These are phyloP conservation scores for Rhizoclosmatium globosum DNA, from an alignment of 192 early-diverging fungal species.

Conservation along the genomic window DNA sequence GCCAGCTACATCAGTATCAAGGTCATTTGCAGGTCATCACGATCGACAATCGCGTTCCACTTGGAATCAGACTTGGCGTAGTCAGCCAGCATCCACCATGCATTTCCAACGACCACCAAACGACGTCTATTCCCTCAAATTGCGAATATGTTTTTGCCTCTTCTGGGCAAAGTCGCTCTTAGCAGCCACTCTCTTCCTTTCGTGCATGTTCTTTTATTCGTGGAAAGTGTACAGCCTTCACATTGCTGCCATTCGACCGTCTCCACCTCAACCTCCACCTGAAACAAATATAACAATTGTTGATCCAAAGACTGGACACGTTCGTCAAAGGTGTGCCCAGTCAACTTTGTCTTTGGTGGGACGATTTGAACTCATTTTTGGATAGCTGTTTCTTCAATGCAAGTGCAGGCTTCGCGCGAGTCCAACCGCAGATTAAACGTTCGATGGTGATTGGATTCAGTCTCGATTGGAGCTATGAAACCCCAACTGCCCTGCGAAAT, in stretches of 20 bases:
- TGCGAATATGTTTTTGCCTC: background rate
- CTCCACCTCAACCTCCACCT: background rate
- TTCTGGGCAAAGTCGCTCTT: constrained; percentile 13
- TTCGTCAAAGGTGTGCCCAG: background rate
- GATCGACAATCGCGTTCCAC: too few relatives aligned
- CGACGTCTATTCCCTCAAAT: background rate
- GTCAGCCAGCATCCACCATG: background rate
- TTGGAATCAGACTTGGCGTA: background rate
- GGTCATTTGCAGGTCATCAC: too few relatives aligned
- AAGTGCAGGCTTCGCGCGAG: background rate
- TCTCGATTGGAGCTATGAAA: constrained; percentile 36
- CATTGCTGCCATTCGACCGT: background rate
- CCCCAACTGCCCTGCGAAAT: constrained; percentile 4
- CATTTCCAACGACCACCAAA: background rate
- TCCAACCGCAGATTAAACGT: background rate
- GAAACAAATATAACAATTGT: background rate
- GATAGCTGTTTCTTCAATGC: background rate
- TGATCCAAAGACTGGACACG: constrained; percentile 9
- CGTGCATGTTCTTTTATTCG: constrained; percentile 13
- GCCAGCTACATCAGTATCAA: too few relatives aligned
- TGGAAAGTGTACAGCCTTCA: constrained; percentile 21
- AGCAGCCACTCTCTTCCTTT: background rate
- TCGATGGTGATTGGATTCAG: constrained; percentile 37
- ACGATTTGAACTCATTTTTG: constrained; percentile 8
- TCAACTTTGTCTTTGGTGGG: background rate